phyloP scores from a whole-genome alignment of 495 filamentous ascomycete genomes.

The Penicillium argentinense region DNA sequence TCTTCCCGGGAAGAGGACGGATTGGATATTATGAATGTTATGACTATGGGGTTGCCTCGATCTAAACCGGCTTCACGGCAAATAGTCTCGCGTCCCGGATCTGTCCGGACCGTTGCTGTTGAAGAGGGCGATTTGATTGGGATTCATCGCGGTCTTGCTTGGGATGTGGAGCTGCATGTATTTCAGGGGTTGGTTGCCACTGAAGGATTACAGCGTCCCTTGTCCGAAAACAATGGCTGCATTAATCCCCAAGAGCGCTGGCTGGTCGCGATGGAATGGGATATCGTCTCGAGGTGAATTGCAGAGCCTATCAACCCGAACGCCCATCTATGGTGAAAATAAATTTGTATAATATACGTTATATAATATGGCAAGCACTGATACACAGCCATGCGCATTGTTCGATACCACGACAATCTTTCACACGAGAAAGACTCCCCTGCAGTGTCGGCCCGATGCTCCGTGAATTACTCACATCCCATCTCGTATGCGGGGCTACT shows the following conservation, averaged over 20 bases:
- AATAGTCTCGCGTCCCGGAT: neutral
- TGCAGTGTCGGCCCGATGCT: no score
- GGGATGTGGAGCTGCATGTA: slow-evolving; percentile 30
- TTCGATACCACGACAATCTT: no score
- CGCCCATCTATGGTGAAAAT: no score
- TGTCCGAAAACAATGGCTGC: neutral
- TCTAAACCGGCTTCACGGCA: slow-evolving; percentile 6
- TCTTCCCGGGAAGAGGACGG: neutral
- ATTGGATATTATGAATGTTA: slow-evolving; percentile 16
- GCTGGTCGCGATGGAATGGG: slow-evolving; percentile 46
- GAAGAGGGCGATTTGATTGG: slow-evolving; percentile 29
- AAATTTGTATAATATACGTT: no score
- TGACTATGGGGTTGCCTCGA: slow-evolving; percentile 34
- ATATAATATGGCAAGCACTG: no score
- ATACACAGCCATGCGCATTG: no score
- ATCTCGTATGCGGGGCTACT: no score
- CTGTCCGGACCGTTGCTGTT: neutral
- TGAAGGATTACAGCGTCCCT: neutral
- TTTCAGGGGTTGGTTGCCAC: neutral
- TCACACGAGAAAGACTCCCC: no score
- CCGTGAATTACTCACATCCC: no score
- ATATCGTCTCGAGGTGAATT: slow-evolving; percentile 22
- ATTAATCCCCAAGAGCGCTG: slow-evolving; percentile 16
- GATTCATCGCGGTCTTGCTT: slow-evolving; percentile 34
- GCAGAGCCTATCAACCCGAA: no score